Conservation (phyloP, 1,284 basidiomycete species). For the Cryptococcus sp. region DNA sequence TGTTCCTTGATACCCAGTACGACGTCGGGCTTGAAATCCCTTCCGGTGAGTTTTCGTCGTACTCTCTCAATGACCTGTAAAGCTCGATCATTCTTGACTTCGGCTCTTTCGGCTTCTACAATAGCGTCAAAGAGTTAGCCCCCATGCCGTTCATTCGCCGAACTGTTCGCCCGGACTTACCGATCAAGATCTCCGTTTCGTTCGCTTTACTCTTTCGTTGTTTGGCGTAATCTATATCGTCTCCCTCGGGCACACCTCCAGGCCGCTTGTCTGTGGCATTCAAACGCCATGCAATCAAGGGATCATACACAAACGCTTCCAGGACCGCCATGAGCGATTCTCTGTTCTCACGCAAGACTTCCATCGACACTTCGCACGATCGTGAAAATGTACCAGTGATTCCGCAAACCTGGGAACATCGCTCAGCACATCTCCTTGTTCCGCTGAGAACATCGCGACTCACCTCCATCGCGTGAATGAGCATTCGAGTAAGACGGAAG, state of each 20-base stretch:
- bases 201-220: conserved; percentile 49
- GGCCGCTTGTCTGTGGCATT: conserved; percentile 51
- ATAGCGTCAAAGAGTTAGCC: not conserved
- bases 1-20: conserved; percentile 72
- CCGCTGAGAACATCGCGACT: conserved; percentile 27
- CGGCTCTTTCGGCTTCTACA: conserved; percentile 58
- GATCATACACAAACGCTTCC: conserved; percentile 72
- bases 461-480: conserved; percentile 99
- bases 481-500: conserved; percentile 96
- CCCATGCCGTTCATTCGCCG: not conserved
- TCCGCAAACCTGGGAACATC: conserved; percentile 73
- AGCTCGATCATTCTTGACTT: conserved; percentile 86
- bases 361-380: conserved; percentile 97
- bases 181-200: conserved; percentile 54
- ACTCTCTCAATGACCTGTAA: conserved; percentile 89
- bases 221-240: conserved; percentile 33
- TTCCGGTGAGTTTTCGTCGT: conserved; percentile 86
- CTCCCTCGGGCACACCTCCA: conserved; percentile 39
- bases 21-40: conserved; percentile 83
- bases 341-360: conserved; percentile 92
- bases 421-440: too few species aligned
- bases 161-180: conserved; percentile 24
- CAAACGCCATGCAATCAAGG: conserved; percentile 61
- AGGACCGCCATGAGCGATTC: conserved; percentile 97
- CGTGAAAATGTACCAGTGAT: conserved; percentile 96